Percentiles rank a stretch among this genome's conserved stretches.
Conservation (phyloP, 1,284 basidiomycete genomes). For the Tetrapyrgos nigripes region DNA sequence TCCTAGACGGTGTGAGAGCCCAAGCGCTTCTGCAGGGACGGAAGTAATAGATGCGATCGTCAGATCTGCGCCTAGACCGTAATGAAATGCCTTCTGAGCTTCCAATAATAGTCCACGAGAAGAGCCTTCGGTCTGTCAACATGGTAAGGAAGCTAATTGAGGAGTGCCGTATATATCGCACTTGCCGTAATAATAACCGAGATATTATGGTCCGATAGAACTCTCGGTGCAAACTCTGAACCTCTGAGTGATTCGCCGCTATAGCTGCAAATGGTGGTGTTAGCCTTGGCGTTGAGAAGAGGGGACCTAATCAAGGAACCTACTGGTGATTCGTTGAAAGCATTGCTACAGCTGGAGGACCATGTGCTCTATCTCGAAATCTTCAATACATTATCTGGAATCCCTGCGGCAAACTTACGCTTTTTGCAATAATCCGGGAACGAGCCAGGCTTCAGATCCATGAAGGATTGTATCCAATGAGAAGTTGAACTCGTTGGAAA, state of each 20-base stretch:
- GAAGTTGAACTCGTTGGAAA: slow-evolving; percentile 82
- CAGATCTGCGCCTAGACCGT: slow-evolving; percentile 59
- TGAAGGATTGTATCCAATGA: slow-evolving; percentile 76
- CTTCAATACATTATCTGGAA: slow-evolving; percentile 17
- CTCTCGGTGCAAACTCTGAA: slow-evolving; percentile 79
- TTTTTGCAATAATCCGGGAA: slow-evolving; percentile 73
- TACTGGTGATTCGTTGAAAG: slow-evolving; percentile 67
- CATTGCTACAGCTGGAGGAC: slow-evolving; percentile 64
- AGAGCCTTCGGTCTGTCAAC: slow-evolving; percentile 1
- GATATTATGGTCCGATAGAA: slow-evolving; percentile 74
- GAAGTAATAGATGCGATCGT: slow-evolving; percentile 77
- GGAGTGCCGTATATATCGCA: neutral
- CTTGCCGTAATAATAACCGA: slow-evolving; percentile 74
- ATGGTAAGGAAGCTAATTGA: neutral
- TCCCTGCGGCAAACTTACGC: slow-evolving; percentile 47
- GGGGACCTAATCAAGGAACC: neutral
- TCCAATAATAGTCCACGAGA: slow-evolving; percentile 63
- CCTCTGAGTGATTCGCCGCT: slow-evolving; percentile 82
- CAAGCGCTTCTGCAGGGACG: slow-evolving; percentile 71
- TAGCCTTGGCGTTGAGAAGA: neutral
- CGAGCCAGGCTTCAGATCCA: slow-evolving; percentile 79
- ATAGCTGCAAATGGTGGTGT: slow-evolving; percentile 47
- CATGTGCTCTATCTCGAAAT: slow-evolving; percentile 41
- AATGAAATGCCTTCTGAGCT: slow-evolving; percentile 84
- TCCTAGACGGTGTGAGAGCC: slow-evolving; percentile 82